Evolutionary conservation across 2,329 filamentous ascomycete species (phyloP).

Genomic region (Cytospora piceicola): DNA sequence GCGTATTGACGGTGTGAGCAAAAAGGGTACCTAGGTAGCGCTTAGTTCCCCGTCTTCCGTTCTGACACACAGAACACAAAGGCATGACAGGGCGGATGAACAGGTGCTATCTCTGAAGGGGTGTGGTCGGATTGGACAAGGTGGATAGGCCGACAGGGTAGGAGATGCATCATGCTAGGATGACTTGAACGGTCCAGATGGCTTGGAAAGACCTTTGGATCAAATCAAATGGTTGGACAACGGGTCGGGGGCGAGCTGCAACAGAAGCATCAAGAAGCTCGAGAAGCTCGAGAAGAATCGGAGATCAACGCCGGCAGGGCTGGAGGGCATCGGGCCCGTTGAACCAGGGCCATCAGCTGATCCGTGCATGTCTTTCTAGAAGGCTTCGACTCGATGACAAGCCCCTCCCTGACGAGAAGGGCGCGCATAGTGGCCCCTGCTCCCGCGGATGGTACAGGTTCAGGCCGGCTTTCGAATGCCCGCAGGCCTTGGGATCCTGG

Average conservation of each 20-base stretch:
- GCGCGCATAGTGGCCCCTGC: slow-evolving; percentile 26
- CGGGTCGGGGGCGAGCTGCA: slow-evolving; percentile 26
- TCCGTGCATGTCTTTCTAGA: slow-evolving; percentile 30
- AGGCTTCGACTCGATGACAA: slow-evolving; percentile 27
- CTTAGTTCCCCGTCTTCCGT: background rate
- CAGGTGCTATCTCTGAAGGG: slow-evolving; percentile 14
- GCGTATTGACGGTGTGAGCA: slow-evolving; percentile 7
- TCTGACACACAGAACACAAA: slow-evolving; percentile 8
- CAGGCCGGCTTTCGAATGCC: slow-evolving; percentile 22
- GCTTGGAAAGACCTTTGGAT: no score
- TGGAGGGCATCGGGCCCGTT: slow-evolving; percentile 7
- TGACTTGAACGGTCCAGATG: slow-evolving; percentile 1
- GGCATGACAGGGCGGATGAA: slow-evolving; percentile 16
- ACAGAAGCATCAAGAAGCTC: slow-evolving; percentile 29
- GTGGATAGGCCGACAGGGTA: slow-evolving; percentile 10
- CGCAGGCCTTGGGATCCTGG: slow-evolving; percentile 8
- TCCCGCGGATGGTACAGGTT: slow-evolving; percentile 24
- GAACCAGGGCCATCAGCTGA: slow-evolving; percentile 19
- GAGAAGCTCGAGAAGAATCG: slow-evolving; percentile 27
- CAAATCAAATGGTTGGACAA: slow-evolving; percentile 25
- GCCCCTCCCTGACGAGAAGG: slow-evolving; percentile 7
- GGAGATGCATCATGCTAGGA: slow-evolving; percentile 11
- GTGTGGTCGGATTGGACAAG: slow-evolving; percentile 17
- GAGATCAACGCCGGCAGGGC: slow-evolving; percentile 15
- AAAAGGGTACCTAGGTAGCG: slow-evolving; percentile 18